Conservation (phyloP, 345 rosid genomes). For the Eucalyptus microcorys region DNA sequence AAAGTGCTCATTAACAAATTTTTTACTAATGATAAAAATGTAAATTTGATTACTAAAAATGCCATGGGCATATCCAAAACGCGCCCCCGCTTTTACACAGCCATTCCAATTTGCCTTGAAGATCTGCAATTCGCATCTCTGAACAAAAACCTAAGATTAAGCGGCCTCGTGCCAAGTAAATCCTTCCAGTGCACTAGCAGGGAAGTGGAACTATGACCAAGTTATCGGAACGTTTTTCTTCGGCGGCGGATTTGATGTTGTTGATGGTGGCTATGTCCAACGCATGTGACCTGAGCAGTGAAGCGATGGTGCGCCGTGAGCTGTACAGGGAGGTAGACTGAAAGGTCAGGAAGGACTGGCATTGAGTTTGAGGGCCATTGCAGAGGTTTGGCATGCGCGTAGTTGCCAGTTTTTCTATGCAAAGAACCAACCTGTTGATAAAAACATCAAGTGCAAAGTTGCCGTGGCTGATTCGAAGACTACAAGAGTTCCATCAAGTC, state of each 20-base stretch:
- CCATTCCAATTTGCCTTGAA: neutral
- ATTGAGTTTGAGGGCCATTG: neutral
- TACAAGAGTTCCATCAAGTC: no score
- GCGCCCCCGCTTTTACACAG: neutral
- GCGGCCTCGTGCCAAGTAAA: neutral
- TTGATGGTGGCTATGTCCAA: conserved; percentile 1
- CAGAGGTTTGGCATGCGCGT: no score
- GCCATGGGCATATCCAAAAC: neutral
- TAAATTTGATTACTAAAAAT: neutral
- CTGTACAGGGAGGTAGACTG: neutral
- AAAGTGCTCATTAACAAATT: neutral
- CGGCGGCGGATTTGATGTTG: neutral
- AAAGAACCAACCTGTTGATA: no score
- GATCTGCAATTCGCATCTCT: neutral
- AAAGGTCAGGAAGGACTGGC: neutral
- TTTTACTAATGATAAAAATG: neutral
- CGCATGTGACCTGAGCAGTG: conserved; percentile 2
- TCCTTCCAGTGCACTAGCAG: neutral
- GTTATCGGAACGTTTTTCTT: neutral
- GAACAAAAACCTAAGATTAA: neutral
- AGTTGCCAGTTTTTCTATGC: no score
- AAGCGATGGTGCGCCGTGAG: neutral
- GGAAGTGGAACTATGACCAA: conserved; percentile 6
- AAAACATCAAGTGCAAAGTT: no score
- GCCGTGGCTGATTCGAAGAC: no score